These are phyloP conservation scores for Auriculariales sp. DNA, from an alignment of 768 basidiomycete species.

Conservation along the genomic window DNA sequence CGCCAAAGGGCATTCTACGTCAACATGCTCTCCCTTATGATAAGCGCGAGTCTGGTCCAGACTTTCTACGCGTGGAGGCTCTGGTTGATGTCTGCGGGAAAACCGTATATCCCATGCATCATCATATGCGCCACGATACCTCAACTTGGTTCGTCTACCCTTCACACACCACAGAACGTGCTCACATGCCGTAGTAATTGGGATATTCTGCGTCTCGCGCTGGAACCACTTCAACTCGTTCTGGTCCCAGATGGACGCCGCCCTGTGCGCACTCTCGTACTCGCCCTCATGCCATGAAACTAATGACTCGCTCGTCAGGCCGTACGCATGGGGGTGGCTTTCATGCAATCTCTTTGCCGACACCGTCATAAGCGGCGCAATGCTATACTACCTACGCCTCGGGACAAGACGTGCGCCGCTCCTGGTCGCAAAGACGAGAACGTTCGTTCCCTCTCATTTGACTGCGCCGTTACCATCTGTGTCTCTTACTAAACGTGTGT, in stretches of 20 bases:
- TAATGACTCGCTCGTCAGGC: no score
- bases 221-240: not conserved
- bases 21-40: not conserved
- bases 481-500: no score
- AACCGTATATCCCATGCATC: not conserved
- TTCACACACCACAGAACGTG: no score
- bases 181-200: not conserved
- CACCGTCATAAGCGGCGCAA: not conserved
- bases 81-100: not conserved
- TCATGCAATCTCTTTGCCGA: not conserved
- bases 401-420: no score
- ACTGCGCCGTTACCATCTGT: no score
- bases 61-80: not conserved
- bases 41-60: not conserved
- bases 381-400: not conserved
- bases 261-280: no score
- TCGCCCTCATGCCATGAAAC: no score
- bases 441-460: no score
- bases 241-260: not conserved
- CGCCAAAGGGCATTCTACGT: not conserved
- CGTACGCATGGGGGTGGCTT: not conserved
- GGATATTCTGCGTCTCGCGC: not conserved
- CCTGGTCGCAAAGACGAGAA: no score
- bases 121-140: not conserved
- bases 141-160: not conserved